Conservation (phyloP, 345 rosid species). For the Eucalyptus tenuipes region DNA sequence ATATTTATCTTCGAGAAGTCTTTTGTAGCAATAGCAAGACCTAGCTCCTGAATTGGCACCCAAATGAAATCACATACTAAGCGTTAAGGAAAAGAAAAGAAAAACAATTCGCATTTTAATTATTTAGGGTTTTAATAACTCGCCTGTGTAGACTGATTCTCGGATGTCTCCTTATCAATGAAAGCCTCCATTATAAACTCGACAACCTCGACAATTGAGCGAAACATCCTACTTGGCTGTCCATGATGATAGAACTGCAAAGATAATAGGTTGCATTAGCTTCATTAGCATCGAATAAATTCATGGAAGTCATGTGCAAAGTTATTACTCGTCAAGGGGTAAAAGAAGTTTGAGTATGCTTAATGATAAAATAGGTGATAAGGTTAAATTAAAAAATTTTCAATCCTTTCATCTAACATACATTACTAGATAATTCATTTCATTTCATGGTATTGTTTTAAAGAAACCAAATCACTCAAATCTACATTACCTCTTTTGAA, state of each 20-base stretch:
- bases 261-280: neutral
- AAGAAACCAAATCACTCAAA: neutral
- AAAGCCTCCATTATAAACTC: neutral
- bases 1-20: neutral
- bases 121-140: no score
- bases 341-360: neutral
- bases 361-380: neutral
- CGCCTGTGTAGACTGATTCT: neutral
- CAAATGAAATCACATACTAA: neutral
- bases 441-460: neutral
- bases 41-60: neutral
- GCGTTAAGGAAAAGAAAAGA: no score
- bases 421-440: neutral
- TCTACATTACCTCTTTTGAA: neutral
- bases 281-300: neutral
- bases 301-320: neutral
- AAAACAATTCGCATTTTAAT: neutral
- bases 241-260: neutral
- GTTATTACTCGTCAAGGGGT: neutral
- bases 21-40: neutral
- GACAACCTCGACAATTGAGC: neutral
- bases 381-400: neutral
- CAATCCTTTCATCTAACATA: neutral
- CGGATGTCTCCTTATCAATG: neutral
- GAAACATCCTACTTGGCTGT: neutral